Conservation (phyloP, 2,329 filamentous ascomycete genomes). For the Aspergillus carbonarius region DNA sequence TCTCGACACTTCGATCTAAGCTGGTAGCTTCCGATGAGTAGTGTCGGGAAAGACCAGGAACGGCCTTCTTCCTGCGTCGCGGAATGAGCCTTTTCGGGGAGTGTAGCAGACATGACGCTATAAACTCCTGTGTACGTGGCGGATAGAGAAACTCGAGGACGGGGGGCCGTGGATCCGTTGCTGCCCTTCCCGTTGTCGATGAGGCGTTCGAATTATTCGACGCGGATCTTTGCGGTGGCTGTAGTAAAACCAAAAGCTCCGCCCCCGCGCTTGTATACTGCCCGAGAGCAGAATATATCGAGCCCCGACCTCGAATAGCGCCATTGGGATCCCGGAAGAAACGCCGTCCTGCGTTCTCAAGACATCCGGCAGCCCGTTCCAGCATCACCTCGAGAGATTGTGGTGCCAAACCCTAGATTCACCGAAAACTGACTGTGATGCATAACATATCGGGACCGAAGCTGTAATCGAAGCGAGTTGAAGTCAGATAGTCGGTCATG, state of each 20-base stretch:
- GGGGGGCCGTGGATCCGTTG: constrained; percentile 22
- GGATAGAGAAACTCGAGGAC: constrained; percentile 45
- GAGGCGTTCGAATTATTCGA: constrained; percentile 16
- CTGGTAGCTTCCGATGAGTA: constrained; percentile 27
- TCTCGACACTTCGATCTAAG: constrained; percentile 6
- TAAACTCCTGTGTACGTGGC: constrained; percentile 26
- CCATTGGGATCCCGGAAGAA: constrained; percentile 43
- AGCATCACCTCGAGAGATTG: constrained; percentile 48
- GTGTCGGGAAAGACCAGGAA: constrained; percentile 23
- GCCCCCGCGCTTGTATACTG: constrained; percentile 30
- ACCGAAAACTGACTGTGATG: constrained; percentile 20
- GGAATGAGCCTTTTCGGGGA: constrained; percentile 22
- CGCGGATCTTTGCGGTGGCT: constrained; percentile 19
- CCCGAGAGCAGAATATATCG: constrained; percentile 39
- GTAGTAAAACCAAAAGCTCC: constrained; percentile 37
- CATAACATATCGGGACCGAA: constrained; percentile 28
- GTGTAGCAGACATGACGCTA: constrained; percentile 24
- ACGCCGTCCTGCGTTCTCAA: constrained; percentile 51
- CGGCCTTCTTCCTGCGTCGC: constrained; percentile 29
- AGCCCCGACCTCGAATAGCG: constrained; percentile 36
- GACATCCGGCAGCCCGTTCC: constrained; percentile 51
- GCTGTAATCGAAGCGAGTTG: not conserved
- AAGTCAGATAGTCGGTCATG: constrained; percentile 3
- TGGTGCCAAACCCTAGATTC: constrained; percentile 28
- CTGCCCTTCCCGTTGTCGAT: constrained; percentile 10